Evolutionary conservation across 768 basidiomycete species (phyloP).

Genomic region (Porphyrellus cyaneotinctus): DNA sequence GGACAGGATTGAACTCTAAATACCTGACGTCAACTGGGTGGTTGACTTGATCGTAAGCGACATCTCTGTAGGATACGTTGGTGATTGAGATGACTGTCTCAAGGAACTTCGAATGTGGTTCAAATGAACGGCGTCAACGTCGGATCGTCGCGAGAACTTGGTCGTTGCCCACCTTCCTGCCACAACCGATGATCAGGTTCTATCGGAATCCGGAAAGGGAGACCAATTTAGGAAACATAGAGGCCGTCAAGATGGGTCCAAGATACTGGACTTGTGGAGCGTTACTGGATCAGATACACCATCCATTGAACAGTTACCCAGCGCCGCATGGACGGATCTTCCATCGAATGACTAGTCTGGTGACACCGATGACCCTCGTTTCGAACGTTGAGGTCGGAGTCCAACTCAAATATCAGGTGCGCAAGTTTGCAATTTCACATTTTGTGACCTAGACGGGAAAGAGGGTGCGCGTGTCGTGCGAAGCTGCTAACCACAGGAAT

Average conservation of each 20-base stretch:
- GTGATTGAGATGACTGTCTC: conserved; percentile 16
- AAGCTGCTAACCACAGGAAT: conserved; percentile 1
- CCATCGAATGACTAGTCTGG: conserved; percentile 7
- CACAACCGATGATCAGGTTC: background rate
- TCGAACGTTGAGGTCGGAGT: conserved; percentile 2
- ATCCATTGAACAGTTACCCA: conserved; percentile 5
- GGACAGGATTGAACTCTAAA: conserved; percentile 9
- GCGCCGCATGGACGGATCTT: conserved; percentile 11
- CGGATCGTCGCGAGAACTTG: conserved; percentile 6
- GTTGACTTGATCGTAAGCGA: conserved; percentile 30
- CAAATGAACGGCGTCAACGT: conserved; percentile 3
- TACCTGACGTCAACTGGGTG: conserved; percentile 36
- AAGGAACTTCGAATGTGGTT: background rate
- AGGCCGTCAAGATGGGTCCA: no score
- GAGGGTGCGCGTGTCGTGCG: background rate
- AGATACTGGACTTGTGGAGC: background rate
- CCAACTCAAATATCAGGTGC: background rate
- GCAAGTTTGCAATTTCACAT: conserved; percentile 6
- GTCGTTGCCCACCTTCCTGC: background rate
- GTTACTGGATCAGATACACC: background rate
- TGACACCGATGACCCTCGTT: background rate
- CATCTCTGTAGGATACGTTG: conserved; percentile 13
- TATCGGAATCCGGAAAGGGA: conserved; percentile 6
- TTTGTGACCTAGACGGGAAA: background rate
- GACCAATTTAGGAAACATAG: background rate